phyloP scores from a whole-genome alignment of 768 basidiomycete species.

The Leccinum ochraceum region DNA sequence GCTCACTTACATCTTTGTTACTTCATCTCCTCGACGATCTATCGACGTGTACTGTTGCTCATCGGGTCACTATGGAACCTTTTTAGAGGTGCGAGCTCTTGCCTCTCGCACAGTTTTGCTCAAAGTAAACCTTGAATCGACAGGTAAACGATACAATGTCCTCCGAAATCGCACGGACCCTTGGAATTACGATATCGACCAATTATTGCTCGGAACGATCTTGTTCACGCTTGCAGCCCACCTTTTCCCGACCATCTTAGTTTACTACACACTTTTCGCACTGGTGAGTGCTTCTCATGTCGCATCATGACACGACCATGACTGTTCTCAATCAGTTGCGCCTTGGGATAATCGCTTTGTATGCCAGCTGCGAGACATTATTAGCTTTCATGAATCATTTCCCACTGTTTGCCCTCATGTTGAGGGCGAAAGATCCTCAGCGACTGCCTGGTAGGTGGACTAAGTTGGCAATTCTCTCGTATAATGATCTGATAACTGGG shows the following conservation, averaged over 20 bases:
- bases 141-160: slow-evolving; percentile 88
- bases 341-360: slow-evolving; percentile 53
- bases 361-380: slow-evolving; percentile 62
- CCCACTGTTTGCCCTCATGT: slow-evolving; percentile 84
- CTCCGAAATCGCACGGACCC: slow-evolving; percentile 86
- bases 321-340: slow-evolving; percentile 43
- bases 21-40: slow-evolving; percentile 58
- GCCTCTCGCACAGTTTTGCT: not conserved
- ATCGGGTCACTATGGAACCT: slow-evolving; percentile 81
- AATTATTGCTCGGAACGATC: slow-evolving; percentile 94
- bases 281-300: slow-evolving; percentile 39
- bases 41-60: slow-evolving; percentile 56
- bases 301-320: not conserved
- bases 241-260: slow-evolving; percentile 80
- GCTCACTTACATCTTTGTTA: slow-evolving; percentile 75
- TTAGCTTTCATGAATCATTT: slow-evolving; percentile 90
- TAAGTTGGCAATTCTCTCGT: not conserved
- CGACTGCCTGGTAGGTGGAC: slow-evolving; percentile 68
- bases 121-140: not conserved
- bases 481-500: not conserved
- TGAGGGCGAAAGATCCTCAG: slow-evolving; percentile 80
- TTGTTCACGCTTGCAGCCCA: slow-evolving; percentile 82
- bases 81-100: slow-evolving; percentile 67
- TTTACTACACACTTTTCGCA: slow-evolving; percentile 85
- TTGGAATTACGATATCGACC: slow-evolving; percentile 91